phyloP scores from a whole-genome alignment of 306 rosid species.

The Purshia tridentata region DNA sequence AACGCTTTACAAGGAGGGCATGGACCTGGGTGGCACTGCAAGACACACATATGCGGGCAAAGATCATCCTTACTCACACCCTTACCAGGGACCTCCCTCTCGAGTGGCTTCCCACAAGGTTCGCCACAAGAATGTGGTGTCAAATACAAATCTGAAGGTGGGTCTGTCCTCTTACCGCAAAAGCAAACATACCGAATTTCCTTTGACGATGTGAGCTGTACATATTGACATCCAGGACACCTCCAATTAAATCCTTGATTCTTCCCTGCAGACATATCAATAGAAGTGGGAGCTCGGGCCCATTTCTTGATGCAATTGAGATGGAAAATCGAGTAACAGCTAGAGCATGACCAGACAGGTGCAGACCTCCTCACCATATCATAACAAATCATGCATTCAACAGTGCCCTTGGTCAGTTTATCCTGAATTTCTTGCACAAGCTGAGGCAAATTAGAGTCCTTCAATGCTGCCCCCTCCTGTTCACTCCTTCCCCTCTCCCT shows the following conservation, averaged over 20 bases:
- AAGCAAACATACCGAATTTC: conserved; percentile 86
- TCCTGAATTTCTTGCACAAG: conserved; percentile 91
- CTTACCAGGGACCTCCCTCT: conserved; percentile 44
- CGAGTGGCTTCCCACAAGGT: conserved; percentile 82
- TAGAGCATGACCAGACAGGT: conserved; percentile 81
- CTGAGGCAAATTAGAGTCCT: conserved; percentile 67
- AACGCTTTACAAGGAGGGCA: conserved; percentile 95
- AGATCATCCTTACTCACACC: conserved; percentile 62
- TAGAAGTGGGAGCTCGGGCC: conserved; percentile 88
- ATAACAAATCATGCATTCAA: conserved; percentile 94
- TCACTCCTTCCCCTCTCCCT: conserved; percentile 36
- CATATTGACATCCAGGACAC: conserved; percentile 96
- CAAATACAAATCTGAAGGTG: conserved; percentile 84
- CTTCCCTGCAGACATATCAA: conserved; percentile 67
- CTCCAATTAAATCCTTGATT: conserved; percentile 90
- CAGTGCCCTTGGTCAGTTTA: conserved; percentile 63
- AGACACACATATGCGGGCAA: conserved; percentile 88
- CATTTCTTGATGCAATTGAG: conserved; percentile 82
- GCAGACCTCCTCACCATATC: conserved; percentile 88
- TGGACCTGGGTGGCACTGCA: conserved; percentile 99
- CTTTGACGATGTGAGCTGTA: conserved; percentile 62
- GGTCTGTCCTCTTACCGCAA: conserved; percentile 86
- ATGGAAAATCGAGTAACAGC: conserved; percentile 87
- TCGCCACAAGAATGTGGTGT: conserved; percentile 98
- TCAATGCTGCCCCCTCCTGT: conserved; percentile 35